Base-by-base conservation (phyloP, 306 rosid species). In the Glycyrrhiza uralensis region DNA sequence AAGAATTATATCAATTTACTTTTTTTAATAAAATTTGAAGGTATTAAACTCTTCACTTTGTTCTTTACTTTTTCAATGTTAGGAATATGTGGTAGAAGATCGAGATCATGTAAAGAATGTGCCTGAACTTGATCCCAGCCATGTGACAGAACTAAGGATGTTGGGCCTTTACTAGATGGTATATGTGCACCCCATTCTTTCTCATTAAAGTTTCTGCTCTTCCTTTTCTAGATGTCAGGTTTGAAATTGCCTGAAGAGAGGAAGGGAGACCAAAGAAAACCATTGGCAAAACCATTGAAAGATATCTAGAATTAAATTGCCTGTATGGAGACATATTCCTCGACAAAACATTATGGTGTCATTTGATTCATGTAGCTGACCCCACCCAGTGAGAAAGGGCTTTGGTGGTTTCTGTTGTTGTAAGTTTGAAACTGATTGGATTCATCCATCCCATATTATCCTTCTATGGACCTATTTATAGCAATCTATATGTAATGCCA, bases 21-120 rank as follows among this genome's bases (percentile, higher is more conserved):
- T 39, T 46, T 54, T 68, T 66, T 18, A 50, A 8, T 8, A 28
- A 74, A 13, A 4, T 5, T 55, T 30, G 44, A 63, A 49, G 56
- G 72, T 45, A 57, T 49, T 74, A 56, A 63, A 69, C 23, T 56
- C 67, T 29, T 69, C 20, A 55, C 59, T 41, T 46, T 56, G 32
- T 56, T 74, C 12, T 67, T 68, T 36, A 49, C 66, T 57, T 61
- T 59, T 35, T 36, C 18, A 13, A 41, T 74, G 73, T 70, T 71
- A 95, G 97, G 99, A 95, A 81, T 95, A 91, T 68, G 94, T 95
- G 76, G 99, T 95, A 24, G 95, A 95, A 88, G 84, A 80, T 60
- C 77, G 80, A 68, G 84, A 80, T 51, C 84, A 51, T 74, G 76
- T 60, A 23, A 80, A 80, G 80, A 69, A 68, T 68, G 83, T 81